Evolutionary conservation across 2,329 filamentous ascomycete species (phyloP), one percentile per base, ranked within the genome.

Genomic region (Sordariomycetes sp.): DNA sequence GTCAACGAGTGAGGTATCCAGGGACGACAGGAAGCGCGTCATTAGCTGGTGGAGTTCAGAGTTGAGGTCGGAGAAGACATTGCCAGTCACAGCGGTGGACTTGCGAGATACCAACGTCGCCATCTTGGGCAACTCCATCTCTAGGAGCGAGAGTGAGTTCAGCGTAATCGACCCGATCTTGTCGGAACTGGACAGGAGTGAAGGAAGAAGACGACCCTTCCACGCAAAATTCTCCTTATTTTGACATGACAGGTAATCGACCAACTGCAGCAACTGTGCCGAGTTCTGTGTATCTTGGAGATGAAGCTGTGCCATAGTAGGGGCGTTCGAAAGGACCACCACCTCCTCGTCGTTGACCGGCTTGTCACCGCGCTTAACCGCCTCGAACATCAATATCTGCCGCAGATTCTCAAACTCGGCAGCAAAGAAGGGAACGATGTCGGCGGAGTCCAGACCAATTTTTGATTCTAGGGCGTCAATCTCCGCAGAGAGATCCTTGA

Each of bases 91-190:
- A 28, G 80, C 70, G 35, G 71, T 65, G 58, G 77, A 78, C 60
- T 81, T 75, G 40, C 70, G 67, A 54, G 79, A 71, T 28, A 88
- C 64, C 59, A 82, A 78, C 52, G 76, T 75, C 11, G 81, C 82
- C 60, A 89, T 72, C 3, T 80, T 73, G 10, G 83, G 82, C 55
- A 89, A 71, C 65, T 90, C 87, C 1, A 76, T 73, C 68, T 88
- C 84, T 0, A 90, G 74, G 20, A 87, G 75, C 52, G 80, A 76
- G 54, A 90, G 71, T 50, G 83, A 81, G 53, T 78, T 78, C 46
- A 90, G 71, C 53, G 74, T 79, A 0, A 85, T 81, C 25, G 77
- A 72, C 14, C 72, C 71, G 20, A 85, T 68, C 1, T 69, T 71
- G 55, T 78, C 73, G 53, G 87, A 69, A 62, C 79, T 84, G 16